Evolutionary conservation across 768 basidiomycete species (phyloP).

Genomic region (Amanita pallidorosea): DNA sequence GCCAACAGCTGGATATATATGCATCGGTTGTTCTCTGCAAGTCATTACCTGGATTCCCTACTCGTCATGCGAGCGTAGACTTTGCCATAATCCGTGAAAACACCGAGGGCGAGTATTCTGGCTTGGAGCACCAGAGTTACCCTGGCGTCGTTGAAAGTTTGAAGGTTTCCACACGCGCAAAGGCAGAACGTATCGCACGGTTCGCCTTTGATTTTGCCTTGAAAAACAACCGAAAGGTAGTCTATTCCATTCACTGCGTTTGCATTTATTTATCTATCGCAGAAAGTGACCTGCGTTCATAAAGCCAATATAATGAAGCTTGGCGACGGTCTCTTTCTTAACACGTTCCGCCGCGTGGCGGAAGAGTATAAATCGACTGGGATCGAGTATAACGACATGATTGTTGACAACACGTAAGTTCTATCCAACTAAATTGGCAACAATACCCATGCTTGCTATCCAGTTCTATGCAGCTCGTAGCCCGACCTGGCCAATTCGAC

Average conservation of each 20-base stretch:
- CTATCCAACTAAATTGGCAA: not conserved
- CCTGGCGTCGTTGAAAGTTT: slow-evolving; percentile 97
- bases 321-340: slow-evolving; percentile 97
- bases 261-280: slow-evolving; percentile 6
- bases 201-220: slow-evolving; percentile 99
- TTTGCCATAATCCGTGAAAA: slow-evolving; percentile 99
- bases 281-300: slow-evolving; percentile 99
- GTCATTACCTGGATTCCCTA: slow-evolving; percentile 91
- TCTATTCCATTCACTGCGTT: not conserved
- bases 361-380: slow-evolving; percentile 94
- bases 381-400: slow-evolving; percentile 95
- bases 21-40: slow-evolving; percentile 98
- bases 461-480: slow-evolving; percentile 98
- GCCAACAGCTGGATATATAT: slow-evolving; percentile 98
- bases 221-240: slow-evolving; percentile 95
- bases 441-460: not conserved
- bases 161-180: slow-evolving; percentile 92
- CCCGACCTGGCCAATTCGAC: slow-evolving; percentile 92
- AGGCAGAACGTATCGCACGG: slow-evolving; percentile 91
- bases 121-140: slow-evolving; percentile 94
- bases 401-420: slow-evolving; percentile 92
- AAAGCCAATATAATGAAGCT: slow-evolving; percentile 99
- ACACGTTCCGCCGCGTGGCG: slow-evolving; percentile 92
- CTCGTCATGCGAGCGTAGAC: slow-evolving; percentile 93
- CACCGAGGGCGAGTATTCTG: slow-evolving; percentile 99